Evolutionary conservation across 1,139 yeast genomes (phyloP).

Genomic region (Pichia sp.): DNA sequence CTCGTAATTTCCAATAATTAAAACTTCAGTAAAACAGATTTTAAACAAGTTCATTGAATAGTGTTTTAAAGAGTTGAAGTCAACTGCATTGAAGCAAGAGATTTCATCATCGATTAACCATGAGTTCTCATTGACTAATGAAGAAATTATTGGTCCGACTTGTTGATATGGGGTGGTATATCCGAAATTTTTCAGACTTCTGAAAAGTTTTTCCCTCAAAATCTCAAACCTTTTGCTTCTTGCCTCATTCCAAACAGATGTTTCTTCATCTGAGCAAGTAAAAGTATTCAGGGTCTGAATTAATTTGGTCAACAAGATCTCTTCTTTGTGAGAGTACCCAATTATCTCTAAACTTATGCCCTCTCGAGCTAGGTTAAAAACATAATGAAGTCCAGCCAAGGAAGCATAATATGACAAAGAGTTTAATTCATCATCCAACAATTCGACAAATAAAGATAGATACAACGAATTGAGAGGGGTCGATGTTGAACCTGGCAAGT

Average conservation of each 20-base stretch:
- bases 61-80: constrained; percentile 46
- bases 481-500: constrained; percentile 57
- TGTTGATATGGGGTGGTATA: constrained; percentile 73
- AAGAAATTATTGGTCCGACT: constrained; percentile 57
- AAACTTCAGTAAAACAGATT: constrained; percentile 59
- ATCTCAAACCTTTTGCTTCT: constrained; percentile 54
- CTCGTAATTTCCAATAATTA: constrained; percentile 75
- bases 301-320: constrained; percentile 56
- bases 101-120: constrained; percentile 64
- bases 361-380: constrained; percentile 57
- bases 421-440: constrained; percentile 70
- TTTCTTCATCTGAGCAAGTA: constrained; percentile 34
- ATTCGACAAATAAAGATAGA: constrained; percentile 59
- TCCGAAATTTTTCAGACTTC: constrained; percentile 67
- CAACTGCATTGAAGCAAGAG: constrained; percentile 44
- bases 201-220: constrained; percentile 57
- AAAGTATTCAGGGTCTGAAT: constrained; percentile 51
- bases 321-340: constrained; percentile 83
- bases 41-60: constrained; percentile 46
- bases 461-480: constrained; percentile 55
- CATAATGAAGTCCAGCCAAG: constrained; percentile 68
- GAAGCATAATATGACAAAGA: constrained; percentile 81
- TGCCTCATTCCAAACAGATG: constrained; percentile 27
- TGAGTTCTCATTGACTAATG: constrained; percentile 64
- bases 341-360: constrained; percentile 64